phyloP scores from a whole-genome alignment of 305 asterid species.

The Fraxinus sp. region DNA sequence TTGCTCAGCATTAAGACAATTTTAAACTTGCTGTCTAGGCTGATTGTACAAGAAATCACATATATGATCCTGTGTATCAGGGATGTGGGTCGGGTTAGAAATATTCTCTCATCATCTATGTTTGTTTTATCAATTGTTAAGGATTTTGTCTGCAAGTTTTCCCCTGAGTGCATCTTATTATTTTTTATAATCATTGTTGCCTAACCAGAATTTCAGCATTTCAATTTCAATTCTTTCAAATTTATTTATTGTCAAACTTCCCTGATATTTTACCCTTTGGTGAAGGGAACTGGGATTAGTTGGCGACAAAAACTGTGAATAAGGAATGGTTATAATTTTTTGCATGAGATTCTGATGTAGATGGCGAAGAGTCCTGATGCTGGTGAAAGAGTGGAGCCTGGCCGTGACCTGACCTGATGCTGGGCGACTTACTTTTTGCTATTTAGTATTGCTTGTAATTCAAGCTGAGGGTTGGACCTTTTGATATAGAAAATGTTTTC shows the following conservation, averaged over 20 bases:
- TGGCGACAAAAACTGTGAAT: neutral
- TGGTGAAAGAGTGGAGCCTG: neutral
- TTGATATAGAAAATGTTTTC: neutral
- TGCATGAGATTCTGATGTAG: neutral
- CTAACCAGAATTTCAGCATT: neutral
- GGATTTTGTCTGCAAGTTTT: neutral
- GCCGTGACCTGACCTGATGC: neutral
- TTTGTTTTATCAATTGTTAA: neutral
- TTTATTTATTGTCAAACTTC: neutral
- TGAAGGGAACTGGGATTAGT: neutral
- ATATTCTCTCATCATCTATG: neutral
- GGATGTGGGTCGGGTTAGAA: neutral
- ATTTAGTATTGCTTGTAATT: neutral
- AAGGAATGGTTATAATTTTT: neutral
- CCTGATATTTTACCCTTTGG: neutral
- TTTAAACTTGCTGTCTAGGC: conserved; percentile 31
- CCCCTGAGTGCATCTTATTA: neutral
- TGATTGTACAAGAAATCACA: conserved; percentile 20
- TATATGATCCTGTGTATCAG: neutral
- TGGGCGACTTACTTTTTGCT: neutral
- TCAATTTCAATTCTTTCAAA: no score
- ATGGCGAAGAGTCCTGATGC: neutral
- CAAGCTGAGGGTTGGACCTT: neutral
- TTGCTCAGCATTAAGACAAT: conserved; percentile 22
- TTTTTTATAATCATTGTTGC: neutral